phyloP scores from a whole-genome alignment of 768 basidiomycete genomes.

The Russula virescens region DNA sequence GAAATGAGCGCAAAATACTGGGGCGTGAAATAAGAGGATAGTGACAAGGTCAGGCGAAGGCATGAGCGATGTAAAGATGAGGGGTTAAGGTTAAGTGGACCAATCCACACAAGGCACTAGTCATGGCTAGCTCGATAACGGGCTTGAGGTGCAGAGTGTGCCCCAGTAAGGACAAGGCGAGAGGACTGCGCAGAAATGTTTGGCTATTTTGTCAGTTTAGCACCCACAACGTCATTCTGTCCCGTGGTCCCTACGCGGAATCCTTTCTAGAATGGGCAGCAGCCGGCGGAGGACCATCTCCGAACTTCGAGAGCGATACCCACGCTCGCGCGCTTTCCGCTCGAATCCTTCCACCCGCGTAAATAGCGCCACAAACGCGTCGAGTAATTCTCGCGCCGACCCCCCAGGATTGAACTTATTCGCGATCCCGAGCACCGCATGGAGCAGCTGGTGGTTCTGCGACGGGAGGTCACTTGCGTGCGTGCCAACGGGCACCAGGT shows the following conservation, averaged over 20 bases:
- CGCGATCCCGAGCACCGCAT: neutral
- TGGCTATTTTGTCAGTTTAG: too few species aligned
- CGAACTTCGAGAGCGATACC: constrained; percentile 7
- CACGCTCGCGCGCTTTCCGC: neutral
- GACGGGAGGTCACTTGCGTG: neutral
- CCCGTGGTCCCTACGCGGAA: neutral
- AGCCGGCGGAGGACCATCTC: constrained; percentile 12
- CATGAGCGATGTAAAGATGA: too few species aligned
- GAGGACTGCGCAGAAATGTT: too few species aligned
- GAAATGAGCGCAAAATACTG: too few species aligned
- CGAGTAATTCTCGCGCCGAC: neutral
- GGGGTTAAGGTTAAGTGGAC: too few species aligned
- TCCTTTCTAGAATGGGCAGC: neutral
- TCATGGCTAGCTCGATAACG: too few species aligned
- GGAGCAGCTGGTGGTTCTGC: neutral
- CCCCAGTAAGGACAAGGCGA: too few species aligned
- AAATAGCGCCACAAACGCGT: constrained; percentile 3
- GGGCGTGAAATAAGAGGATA: too few species aligned
- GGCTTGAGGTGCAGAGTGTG: too few species aligned
- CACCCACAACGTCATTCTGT: neutral
- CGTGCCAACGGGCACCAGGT: neutral
- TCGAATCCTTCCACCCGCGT: constrained; percentile 1
- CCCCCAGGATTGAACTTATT: constrained; percentile 10
- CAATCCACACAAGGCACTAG: too few species aligned
- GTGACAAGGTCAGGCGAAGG: too few species aligned